phyloP scores from a whole-genome alignment of 208 protist genomes.

The Trichomonas vaginalis region DNA sequence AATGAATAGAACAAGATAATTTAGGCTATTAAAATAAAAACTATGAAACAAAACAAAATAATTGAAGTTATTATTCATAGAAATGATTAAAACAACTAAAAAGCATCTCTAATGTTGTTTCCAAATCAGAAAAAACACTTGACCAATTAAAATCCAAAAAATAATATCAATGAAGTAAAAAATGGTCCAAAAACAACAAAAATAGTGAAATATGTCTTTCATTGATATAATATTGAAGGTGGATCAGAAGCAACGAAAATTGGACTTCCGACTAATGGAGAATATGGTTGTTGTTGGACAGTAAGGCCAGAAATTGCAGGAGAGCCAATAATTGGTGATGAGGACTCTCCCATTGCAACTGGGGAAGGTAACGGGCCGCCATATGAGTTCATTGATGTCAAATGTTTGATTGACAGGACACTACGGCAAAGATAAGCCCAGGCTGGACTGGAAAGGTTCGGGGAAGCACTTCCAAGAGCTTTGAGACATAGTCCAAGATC shows the following conservation, averaged over 20 bases:
- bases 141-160: no score
- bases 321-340: background rate
- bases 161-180: no score
- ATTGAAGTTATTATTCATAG: no score
- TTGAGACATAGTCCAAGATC: background rate
- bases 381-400: background rate
- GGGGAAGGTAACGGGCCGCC: background rate
- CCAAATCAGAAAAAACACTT: no score
- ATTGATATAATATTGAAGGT: background rate
- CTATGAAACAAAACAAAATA: no score
- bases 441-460: background rate
- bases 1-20: no score
- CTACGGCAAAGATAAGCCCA: background rate
- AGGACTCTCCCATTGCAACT: background rate
- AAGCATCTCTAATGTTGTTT: no score
- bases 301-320: background rate
- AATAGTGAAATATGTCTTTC: no score
- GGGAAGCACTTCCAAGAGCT: background rate
- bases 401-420: background rate
- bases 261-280: no score
- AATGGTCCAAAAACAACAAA: no score
- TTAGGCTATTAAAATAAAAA: no score
- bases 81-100: no score
- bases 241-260: background rate
- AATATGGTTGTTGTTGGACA: background rate